Conservation (phyloP, 2,329 filamentous ascomycete genomes). For the Davidsoniella neocaledoniae region DNA sequence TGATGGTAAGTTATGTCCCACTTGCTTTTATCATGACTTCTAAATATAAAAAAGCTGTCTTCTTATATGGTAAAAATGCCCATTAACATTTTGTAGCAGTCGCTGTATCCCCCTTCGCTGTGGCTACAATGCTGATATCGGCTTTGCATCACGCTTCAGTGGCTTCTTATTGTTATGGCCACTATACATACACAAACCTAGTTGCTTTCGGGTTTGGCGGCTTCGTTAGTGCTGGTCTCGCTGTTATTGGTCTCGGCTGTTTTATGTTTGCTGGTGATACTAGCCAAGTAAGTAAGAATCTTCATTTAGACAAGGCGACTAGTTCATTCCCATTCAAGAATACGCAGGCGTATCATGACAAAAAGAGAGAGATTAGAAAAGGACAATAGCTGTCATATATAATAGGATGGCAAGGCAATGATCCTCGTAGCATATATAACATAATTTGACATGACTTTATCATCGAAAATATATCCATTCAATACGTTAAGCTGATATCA, state of each 20-base stretch:
- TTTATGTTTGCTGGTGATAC: constrained; percentile 24
- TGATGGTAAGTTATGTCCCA: constrained; percentile 19
- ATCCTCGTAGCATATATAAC: neutral
- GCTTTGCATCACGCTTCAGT: constrained; percentile 45
- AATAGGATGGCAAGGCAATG: neutral
- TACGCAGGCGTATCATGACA: constrained; percentile 21
- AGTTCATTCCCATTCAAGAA: constrained; percentile 25
- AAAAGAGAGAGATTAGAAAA: constrained; percentile 23
- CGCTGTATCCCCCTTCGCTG: constrained; percentile 41
- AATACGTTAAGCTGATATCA: no score
- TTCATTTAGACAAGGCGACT: constrained; percentile 24
- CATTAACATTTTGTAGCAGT: constrained; percentile 10
- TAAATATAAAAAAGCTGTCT: no score
- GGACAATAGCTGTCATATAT: neutral
- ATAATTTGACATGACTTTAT: neutral
- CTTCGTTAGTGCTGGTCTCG: constrained; percentile 37
- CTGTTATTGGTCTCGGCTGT: constrained; percentile 31
- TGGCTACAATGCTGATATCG: constrained; percentile 49
- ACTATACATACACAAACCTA: constrained; percentile 40
- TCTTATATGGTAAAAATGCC: neutral
- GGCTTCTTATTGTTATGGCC: constrained; percentile 52
- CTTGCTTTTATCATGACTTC: neutral
- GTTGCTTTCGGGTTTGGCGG: constrained; percentile 44
- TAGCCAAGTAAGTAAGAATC: constrained; percentile 22
- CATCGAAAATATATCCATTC: no score